phyloP scores from a whole-genome alignment of 1,284 basidiomycete genomes.

The Irpex sp. region DNA sequence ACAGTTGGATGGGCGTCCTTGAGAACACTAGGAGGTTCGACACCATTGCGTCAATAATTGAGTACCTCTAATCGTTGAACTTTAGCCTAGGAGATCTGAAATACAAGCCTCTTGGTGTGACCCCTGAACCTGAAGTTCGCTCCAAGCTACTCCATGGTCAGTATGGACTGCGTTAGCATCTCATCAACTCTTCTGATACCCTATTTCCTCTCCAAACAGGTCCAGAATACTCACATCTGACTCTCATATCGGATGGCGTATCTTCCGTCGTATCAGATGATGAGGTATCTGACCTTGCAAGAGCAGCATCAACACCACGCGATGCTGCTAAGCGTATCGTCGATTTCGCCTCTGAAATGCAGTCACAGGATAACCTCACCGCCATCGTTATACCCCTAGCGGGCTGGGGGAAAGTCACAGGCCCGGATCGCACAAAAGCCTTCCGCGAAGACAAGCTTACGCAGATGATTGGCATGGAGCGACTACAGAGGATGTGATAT shows the following conservation, averaged over 20 bases:
- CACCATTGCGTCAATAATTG: conserved; percentile 1
- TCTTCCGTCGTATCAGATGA: conserved; percentile 90
- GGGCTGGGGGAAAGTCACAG: conserved; percentile 85
- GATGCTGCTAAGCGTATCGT: conserved; percentile 83
- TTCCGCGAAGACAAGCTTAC: conserved; percentile 76
- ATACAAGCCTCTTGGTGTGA: conserved; percentile 90
- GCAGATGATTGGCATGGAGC: conserved; percentile 72
- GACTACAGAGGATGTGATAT: conserved; percentile 65
- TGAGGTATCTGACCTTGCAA: conserved; percentile 90
- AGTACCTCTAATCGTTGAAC: conserved; percentile 4
- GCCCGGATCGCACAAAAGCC: conserved; percentile 77
- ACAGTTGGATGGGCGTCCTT: conserved; percentile 92
- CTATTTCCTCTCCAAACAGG: conserved; percentile 37
- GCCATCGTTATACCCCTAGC: conserved; percentile 90
- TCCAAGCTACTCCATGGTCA: conserved; percentile 75
- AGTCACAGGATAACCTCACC: conserved; percentile 89
- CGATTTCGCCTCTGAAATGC: conserved; percentile 87
- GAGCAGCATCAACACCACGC: conserved; percentile 70
- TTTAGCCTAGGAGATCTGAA: conserved; percentile 84
- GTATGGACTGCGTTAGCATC: conserved; percentile 8
- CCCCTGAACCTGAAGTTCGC: conserved; percentile 91
- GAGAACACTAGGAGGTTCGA: conserved; percentile 88
- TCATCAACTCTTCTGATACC: background rate
- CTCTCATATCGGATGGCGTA: conserved; percentile 88
- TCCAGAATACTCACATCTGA: conserved; percentile 73